A percentile compares a stretch with the other conserved stretches of the same genome.
These are phyloP conservation scores for Chrysosporium queenslandicum DNA, from an alignment of 2,329 filamentous ascomycete species.

Conservation along the genomic window DNA sequence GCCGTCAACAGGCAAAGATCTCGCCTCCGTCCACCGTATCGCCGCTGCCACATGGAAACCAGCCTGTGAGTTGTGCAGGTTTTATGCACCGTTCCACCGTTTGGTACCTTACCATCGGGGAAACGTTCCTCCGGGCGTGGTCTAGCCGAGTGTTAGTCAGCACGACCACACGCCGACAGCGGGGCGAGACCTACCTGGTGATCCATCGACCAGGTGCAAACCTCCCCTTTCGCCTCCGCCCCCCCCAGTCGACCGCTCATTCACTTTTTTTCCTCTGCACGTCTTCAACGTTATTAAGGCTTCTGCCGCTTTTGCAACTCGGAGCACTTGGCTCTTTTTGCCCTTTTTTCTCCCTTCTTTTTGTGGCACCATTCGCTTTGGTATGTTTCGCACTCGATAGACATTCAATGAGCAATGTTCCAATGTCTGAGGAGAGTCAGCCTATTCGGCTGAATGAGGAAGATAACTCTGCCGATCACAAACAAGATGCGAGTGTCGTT, in stretches of 20 bases:
- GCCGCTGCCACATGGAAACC: no score
- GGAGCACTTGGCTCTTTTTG: no score
- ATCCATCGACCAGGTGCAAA: neutral
- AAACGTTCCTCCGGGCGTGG: neutral
- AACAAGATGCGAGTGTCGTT: neutral
- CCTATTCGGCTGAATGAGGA: neutral
- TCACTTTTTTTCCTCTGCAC: no score
- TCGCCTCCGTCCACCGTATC: no score
- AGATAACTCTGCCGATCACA: neutral
- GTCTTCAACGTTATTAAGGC: no score
- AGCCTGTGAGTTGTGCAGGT: no score
- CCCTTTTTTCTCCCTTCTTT: neutral
- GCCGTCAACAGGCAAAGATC: neutral
- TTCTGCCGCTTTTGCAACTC: no score
- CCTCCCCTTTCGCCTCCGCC: neutral
- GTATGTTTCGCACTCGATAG: neutral
- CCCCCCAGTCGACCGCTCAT: neutral
- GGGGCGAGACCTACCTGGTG: neutral
- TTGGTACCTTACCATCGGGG: neutral
- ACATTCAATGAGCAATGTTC: constrained; percentile 1
- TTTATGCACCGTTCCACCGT: no score
- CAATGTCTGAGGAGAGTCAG: constrained; percentile 2
- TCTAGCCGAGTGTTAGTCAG: neutral
- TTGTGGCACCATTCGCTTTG: neutral
- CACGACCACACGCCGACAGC: neutral